Conservation (phyloP, 2,329 filamentous ascomycete genomes). For the Elsinoe fawcettii region DNA sequence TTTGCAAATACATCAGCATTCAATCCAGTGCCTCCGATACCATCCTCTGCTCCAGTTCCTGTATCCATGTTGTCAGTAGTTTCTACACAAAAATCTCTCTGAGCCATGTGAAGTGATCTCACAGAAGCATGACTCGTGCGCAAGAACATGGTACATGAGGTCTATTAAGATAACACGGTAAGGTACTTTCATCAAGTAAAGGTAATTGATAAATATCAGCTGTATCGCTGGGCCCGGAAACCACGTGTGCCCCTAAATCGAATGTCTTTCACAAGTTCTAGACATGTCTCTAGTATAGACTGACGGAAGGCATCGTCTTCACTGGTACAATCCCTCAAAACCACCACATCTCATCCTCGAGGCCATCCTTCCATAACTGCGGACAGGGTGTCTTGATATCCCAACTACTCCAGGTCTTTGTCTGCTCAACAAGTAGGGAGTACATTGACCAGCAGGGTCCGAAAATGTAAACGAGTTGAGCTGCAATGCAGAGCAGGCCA, state of each 20-base stretch:
- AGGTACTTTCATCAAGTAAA: no score
- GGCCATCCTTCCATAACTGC: neutral
- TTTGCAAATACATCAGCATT: constrained; percentile 45
- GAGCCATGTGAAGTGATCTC: neutral
- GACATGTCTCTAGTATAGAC: no score
- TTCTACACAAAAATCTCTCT: neutral
- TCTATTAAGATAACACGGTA: no score
- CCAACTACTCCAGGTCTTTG: neutral
- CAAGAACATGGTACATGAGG: no score
- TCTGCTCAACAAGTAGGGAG: neutral
- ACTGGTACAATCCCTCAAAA: neutral
- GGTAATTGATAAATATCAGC: no score
- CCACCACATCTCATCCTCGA: constrained; percentile 2
- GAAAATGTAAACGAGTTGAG: neutral
- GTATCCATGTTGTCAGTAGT: neutral
- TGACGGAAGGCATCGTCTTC: no score
- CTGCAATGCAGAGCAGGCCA: neutral
- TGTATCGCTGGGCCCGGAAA: no score
- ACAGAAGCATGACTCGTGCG: constrained; percentile 3
- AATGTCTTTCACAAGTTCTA: no score
- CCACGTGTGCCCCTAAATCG: no score
- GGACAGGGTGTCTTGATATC: neutral
- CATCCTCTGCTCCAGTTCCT: neutral
- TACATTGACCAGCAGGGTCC: neutral
- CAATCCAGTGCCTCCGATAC: constrained; percentile 8